These are phyloP conservation scores for Cutaneotrichosporon mucoides DNA, from an alignment of 1,284 basidiomycete genomes.

Conservation along the genomic window DNA sequence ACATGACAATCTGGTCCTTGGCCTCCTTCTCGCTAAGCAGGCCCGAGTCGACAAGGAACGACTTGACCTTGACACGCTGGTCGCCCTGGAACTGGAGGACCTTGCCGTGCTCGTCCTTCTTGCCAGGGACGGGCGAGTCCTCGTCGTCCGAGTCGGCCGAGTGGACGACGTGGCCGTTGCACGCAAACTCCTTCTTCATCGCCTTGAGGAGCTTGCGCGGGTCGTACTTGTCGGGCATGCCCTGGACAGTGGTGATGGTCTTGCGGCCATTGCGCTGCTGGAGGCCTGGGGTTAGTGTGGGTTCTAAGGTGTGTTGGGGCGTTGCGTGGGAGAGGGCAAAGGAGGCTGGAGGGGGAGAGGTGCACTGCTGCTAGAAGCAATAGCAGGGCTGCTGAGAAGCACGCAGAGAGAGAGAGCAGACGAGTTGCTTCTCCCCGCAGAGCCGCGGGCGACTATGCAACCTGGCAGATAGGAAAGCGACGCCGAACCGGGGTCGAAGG, in stretches of 20 bases:
- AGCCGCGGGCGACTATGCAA: no score
- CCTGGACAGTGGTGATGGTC: slow-evolving; percentile 97
- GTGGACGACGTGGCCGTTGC: slow-evolving; percentile 90
- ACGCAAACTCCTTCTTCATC: slow-evolving; percentile 99
- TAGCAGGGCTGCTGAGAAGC: no score
- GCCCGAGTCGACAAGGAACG: slow-evolving; percentile 66
- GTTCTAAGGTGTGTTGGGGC: not conserved
- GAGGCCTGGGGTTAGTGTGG: slow-evolving; percentile 54
- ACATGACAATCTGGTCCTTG: slow-evolving; percentile 51
- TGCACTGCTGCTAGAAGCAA: no score
- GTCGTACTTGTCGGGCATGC: slow-evolving; percentile 93
- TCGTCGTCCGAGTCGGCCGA: slow-evolving; percentile 46
- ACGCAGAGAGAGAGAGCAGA: no score
- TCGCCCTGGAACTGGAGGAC: slow-evolving; percentile 99
- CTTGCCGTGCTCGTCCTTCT: slow-evolving; percentile 93
- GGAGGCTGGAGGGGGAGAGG: not conserved
- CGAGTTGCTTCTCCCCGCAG: no score
- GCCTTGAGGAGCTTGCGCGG: slow-evolving; percentile 97
- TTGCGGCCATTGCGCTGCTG: slow-evolving; percentile 99
- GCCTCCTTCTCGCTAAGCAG: slow-evolving; percentile 49
- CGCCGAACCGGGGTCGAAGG: no score
- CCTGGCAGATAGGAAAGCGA: no score
- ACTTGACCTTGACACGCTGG: slow-evolving; percentile 85
- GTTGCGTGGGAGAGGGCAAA: not conserved
- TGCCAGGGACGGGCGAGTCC: slow-evolving; percentile 48